A percentile compares a stretch with the other conserved stretches of the same genome.
These are phyloP conservation scores for Vigna reflexopilosa DNA, from an alignment of 306 rosid genomes.

Conservation along the genomic window DNA sequence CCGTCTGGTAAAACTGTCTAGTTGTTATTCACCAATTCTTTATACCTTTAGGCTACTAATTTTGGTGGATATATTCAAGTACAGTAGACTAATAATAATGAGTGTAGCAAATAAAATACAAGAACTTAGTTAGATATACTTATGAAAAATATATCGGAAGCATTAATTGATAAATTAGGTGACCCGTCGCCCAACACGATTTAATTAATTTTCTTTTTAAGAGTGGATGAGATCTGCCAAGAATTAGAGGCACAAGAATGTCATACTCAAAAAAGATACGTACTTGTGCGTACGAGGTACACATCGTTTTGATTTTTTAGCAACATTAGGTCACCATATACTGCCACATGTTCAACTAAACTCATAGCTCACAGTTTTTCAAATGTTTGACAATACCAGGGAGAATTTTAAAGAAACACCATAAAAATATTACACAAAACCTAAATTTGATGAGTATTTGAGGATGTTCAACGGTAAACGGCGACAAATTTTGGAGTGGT, in stretches of 20 bases:
- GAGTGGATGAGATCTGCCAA: neutral
- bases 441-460: neutral
- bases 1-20: neutral
- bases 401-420: neutral
- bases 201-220: neutral
- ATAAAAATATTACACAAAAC: too few species aligned
- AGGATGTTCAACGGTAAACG: neutral
- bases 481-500: constrained; percentile 30
- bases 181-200: constrained; percentile 43
- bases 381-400: constrained; percentile 3
- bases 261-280: constrained; percentile 41
- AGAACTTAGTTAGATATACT: constrained; percentile 56
- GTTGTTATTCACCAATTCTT: neutral
- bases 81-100: neutral
- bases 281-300: constrained; percentile 21
- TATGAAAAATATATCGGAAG: constrained; percentile 24
- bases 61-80: constrained; percentile 19
- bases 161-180: constrained; percentile 48
- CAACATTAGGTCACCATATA: constrained; percentile 13
- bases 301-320: constrained; percentile 22
- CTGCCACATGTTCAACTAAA: neutral
- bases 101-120: neutral
- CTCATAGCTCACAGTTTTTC: neutral
- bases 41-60: neutral
- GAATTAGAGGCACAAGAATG: constrained; percentile 30